Conservation (phyloP, 371 early-diverging fungal species). For the Lichtheimia hyalospora region DNA sequence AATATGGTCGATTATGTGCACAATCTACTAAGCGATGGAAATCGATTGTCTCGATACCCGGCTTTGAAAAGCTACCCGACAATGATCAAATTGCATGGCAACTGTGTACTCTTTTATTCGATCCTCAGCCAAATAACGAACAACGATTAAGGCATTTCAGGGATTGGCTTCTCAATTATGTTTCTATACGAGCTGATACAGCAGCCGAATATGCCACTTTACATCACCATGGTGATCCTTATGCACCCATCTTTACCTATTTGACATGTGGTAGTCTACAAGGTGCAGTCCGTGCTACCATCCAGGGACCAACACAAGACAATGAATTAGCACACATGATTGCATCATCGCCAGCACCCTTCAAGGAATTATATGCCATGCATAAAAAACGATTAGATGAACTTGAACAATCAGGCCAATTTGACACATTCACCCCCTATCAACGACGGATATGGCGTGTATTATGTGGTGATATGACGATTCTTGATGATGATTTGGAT, state of each 20-base stretch:
- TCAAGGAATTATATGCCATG: background rate
- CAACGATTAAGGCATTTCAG: background rate
- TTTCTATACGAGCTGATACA: background rate
- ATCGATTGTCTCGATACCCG: background rate
- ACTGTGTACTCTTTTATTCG: background rate
- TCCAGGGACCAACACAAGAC: background rate
- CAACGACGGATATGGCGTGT: background rate
- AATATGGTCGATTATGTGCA: too few species aligned
- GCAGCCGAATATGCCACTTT: background rate
- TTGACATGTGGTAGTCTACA: background rate
- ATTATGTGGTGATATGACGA: background rate
- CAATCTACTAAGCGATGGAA: too few species aligned
- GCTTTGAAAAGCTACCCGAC: background rate
- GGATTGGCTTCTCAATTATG: background rate
- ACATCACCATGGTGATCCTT: background rate
- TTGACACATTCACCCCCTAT: background rate
- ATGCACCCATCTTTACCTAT: background rate
- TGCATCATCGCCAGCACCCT: background rate
- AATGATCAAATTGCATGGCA: background rate
- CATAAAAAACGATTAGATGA: background rate
- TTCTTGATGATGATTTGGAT: background rate
- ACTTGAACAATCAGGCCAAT: background rate
- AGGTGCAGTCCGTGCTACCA: background rate
- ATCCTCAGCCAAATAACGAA: background rate
- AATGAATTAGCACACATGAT: background rate